Conservation (phyloP, 805 yeast species). For the Wickerhamomyces mucosus region DNA sequence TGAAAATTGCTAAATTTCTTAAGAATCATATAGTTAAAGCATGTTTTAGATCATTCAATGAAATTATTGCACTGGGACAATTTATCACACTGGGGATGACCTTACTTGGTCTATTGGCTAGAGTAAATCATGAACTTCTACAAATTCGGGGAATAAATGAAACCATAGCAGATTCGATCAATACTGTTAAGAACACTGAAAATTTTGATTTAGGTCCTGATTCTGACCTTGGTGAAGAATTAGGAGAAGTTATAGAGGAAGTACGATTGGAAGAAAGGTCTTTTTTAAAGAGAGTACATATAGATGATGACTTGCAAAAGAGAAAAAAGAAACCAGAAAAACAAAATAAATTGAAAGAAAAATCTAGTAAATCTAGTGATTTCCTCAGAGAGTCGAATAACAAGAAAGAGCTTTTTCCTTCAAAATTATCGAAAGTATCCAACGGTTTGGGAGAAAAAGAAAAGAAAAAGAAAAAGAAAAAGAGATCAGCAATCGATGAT, state of each 20-base stretch:
- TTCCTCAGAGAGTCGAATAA: not conserved
- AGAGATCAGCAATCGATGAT: conserved; percentile 57
- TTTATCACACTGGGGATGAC: conserved; percentile 67
- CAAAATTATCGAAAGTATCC: no score
- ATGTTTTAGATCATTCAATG: conserved; percentile 54
- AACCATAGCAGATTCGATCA: no score
- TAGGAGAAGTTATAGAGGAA: conserved; percentile 20
- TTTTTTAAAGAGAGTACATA: not conserved
- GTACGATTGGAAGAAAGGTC: not conserved
- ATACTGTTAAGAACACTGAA: no score
- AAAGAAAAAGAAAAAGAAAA: conserved; percentile 34
- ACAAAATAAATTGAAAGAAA: not conserved
- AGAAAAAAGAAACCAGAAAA: conserved; percentile 1
- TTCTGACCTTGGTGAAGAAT: conserved; percentile 21
- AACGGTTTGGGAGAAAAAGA: no score
- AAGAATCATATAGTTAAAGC: conserved; percentile 29
- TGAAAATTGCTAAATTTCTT: conserved; percentile 20
- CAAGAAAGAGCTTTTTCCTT: conserved; percentile 5
- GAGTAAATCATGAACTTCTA: conserved; percentile 27
- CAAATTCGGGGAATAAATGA: no score
- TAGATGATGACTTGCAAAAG: conserved; percentile 1
- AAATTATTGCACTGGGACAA: conserved; percentile 66
- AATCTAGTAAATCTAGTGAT: conserved; percentile 7
- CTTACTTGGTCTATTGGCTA: conserved; percentile 46
- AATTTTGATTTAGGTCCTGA: conserved; percentile 1